Base-by-base conservation (phyloP, 129 eudicot genomes). In the Artemisia annua region DNA sequence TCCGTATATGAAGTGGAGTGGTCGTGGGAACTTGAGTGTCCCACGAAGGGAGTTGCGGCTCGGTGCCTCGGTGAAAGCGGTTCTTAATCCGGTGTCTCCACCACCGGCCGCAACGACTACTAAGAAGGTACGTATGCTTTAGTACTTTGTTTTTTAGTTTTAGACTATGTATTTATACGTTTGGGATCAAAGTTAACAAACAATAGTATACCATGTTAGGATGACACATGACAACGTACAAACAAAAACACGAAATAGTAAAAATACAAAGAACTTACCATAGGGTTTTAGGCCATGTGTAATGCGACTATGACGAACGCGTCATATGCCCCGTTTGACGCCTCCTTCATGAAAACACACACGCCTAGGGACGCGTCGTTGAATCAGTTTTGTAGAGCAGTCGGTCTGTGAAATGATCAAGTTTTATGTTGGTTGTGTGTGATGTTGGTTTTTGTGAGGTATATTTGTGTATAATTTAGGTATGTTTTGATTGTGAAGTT, bases 41-140 rank as follows among this genome's bases (percentile, higher is more conserved):
- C 18, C 74, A 19, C 66, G 70, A 20, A 15, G 13, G 4, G 71
- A 62, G 66, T 76, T 73, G 15, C 64, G 4, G 9, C 16, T 14
- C 15, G 70, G 82, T 54, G 73, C 67, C 51, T 79, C 35, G 14
- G 28, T 80, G 2, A 84, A 66, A 67, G 91, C 93, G 5, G 75
- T 88, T 0, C 85, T 88, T 20, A 83, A 81, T 74, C 91, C 92
- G 3, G 84, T 85, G 43, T 83, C 65, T 13, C 16, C 24, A 39
- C 13, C 96, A 10, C 87, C 88, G 12, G 85, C 90, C 26, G 62
- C 83, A 16, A 39, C 72, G 19, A 80, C 87, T 26, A 54, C 85
- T 8, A 88, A 83, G 48, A 88, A 91, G 96, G 96, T 91, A 83
- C 30, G 67, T 48, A 13, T 46, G n/a, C 13, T 16, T 39, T 56